These are phyloP conservation scores for Acanthamoeba royreba DNA, from an alignment of 208 protist genomes.

Conservation along the genomic window DNA sequence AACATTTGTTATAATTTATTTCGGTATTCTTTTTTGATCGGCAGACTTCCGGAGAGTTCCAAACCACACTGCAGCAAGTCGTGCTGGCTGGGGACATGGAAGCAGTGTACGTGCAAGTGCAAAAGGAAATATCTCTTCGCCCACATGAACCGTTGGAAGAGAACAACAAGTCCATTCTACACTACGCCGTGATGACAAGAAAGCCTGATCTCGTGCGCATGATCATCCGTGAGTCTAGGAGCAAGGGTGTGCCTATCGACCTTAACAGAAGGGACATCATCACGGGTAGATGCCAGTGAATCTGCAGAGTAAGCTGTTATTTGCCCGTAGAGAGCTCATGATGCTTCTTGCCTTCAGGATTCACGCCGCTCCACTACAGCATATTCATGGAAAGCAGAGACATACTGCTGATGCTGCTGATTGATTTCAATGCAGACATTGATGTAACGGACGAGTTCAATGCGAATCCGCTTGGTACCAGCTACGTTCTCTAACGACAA, in stretches of 20 bases:
- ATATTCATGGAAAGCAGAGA: slow-evolving; percentile 5
- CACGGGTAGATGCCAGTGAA: background rate
- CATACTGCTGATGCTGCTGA: background rate
- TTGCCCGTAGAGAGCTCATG: too few species aligned
- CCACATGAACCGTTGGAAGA: background rate
- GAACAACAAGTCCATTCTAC: slow-evolving; percentile 38
- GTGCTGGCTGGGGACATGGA: background rate
- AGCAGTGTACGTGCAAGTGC: slow-evolving; percentile 9
- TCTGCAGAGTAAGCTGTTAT: too few species aligned
- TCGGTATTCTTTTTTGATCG: background rate
- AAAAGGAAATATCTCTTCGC: background rate
- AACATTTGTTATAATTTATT: background rate
- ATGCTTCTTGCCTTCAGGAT: background rate
- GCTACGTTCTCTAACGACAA: background rate
- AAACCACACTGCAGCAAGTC: slow-evolving; percentile 39
- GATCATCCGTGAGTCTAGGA: background rate
- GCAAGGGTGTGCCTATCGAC: background rate
- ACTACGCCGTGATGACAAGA: slow-evolving; percentile 34
- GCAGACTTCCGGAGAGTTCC: slow-evolving; percentile 31
- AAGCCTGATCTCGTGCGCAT: background rate
- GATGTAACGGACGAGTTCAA: background rate
- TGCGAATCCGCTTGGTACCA: background rate
- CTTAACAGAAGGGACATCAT: slow-evolving; percentile 46
- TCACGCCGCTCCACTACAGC: slow-evolving; percentile 31
- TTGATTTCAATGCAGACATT: slow-evolving; percentile 5